Evolutionary conservation across 495 filamentous ascomycete species (phyloP), one percentile per base, ranked within the genome.

Genomic region (Penicillium mononematosum): DNA sequence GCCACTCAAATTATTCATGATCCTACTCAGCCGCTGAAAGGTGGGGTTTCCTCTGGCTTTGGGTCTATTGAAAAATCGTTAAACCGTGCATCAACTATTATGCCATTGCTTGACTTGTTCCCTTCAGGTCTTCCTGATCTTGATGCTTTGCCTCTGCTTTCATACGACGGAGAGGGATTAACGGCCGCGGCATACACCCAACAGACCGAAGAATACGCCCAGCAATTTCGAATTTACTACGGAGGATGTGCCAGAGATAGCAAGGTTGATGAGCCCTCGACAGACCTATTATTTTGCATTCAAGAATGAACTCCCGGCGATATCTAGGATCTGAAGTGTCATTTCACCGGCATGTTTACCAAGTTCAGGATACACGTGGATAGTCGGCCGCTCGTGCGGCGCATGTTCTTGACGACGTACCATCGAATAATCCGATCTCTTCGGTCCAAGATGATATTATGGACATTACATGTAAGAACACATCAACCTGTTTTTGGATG

Each of bases 241-340:
- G 77, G 76, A 50, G 65, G 62, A 9, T 80, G 77, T 44, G 31
- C 58, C 38, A 48, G 61, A 24, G 46, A 57, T 9, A 45, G n/a
- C 7, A 36, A 45, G 8, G 45, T 59, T 22, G 58, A 65, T 41
- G 53, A 60, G 17, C 51, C 53, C 39, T 51, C 64, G 12, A 38
- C 58, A 27, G 58, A 70, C 31, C 59, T 78, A 17, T 78, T 78
- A 17, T 79, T 78, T 54, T 79, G 76, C 57, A 9, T 57, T 14
- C 24, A 53, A 14, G 43, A 55, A 39, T 60, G 52, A 55, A 34
- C 31, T 46, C 16, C 10, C 1, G 20, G 31, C 16, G 16, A 24
- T 29, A 16, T 55, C 39, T 6, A 31, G 25, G 11, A 53, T 16
- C 39, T 44, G 10, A 31, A 0, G 24, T 22, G 16, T 9, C 12